Base-by-base conservation (phyloP, 2,329 filamentous ascomycete species). In the Aspergillus sp. region DNA sequence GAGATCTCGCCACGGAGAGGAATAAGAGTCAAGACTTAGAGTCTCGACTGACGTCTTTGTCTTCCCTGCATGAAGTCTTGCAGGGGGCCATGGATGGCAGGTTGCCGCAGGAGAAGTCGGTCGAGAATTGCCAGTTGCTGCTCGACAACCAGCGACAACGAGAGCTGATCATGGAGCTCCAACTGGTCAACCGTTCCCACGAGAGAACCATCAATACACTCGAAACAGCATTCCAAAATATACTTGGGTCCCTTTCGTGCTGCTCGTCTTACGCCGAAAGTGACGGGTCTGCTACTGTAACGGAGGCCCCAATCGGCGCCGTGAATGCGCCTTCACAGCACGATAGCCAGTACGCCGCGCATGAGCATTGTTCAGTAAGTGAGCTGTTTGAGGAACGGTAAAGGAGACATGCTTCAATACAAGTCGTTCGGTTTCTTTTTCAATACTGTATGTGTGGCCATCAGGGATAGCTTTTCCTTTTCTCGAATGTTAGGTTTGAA, bases 1-100 rank as follows among this genome's bases (percentile, higher is more conserved):
- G 43, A 48, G 50, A 52, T 25, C 29, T 49, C 11, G 38, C 32
- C 2, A 9, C 32, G 3, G 23, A 45, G 20, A 31, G 31, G n/a
- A 47, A 34, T 13, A 52, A 52, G 41, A n/a, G 17, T 19, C 25
- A 52, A 23, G 50, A 47, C 11, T 11, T 21, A 16, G 45, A 48
- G 21, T 38, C 40, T 32, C 45, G 45, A 10, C 9, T 45, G 9
- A 23, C 19, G 10, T 34, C 9, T 3, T 34, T 34, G 9, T 34
- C 32, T n/a, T 4, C 32, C 32, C 32, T 34, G 3, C 9, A 34
- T 34, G n/a, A 3, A 34, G 32, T 9, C 32, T 34, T 34, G 32
- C 9, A 34, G 32, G 32, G 32, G 10, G 3, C 13, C 16, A 9
- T 13, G 25, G 25, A 16, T 19, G 25, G 25, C 9, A 1, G 16